A percentile compares a stretch with the other conserved stretches of the same genome.
Evolutionary conservation across 148 eudicot genomes (phyloP).

Genomic region (Pouteria glomerata): DNA sequence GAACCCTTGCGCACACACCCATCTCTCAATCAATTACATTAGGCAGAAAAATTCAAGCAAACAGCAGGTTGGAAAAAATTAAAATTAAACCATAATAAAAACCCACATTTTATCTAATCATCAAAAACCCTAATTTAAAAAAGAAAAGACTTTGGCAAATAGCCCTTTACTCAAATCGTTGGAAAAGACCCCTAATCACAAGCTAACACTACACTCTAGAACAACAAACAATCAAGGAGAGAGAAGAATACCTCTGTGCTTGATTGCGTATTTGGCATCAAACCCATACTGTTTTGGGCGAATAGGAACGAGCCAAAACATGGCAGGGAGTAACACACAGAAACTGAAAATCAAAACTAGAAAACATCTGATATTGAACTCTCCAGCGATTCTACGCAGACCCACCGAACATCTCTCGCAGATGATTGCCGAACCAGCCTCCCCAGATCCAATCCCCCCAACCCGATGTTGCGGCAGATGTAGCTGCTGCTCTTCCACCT

Average conservation of each 20-base stretch:
- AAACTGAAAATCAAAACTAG: slow-evolving; percentile 26
- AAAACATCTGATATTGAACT: slow-evolving; percentile 26
- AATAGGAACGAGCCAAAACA: slow-evolving; percentile 27
- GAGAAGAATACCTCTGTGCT: slow-evolving; percentile 19
- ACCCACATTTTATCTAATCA: background rate
- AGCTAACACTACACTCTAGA: background rate
- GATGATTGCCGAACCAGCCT: slow-evolving; percentile 5
- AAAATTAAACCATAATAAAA: background rate
- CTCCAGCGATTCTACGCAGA: slow-evolving; percentile 2
- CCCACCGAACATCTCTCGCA: slow-evolving; percentile 26
- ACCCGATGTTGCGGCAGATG: slow-evolving; percentile 16
- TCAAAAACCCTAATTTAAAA: slow-evolving; percentile 2
- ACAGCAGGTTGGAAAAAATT: background rate
- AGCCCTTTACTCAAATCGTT: background rate
- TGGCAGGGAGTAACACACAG: slow-evolving; percentile 22
- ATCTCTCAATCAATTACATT: background rate
- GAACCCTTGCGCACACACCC: background rate
- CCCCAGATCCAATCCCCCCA: background rate
- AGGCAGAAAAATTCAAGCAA: no score
- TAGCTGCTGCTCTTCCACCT: slow-evolving; percentile 5
- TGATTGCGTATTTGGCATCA: slow-evolving; percentile 28
- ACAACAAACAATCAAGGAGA: no score
- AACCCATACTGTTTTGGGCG: slow-evolving; percentile 12
- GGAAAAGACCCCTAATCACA: background rate
- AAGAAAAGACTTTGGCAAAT: background rate